Conservation (phyloP, 164 flowering plant genomes). For the Vitis vinifera region DNA sequence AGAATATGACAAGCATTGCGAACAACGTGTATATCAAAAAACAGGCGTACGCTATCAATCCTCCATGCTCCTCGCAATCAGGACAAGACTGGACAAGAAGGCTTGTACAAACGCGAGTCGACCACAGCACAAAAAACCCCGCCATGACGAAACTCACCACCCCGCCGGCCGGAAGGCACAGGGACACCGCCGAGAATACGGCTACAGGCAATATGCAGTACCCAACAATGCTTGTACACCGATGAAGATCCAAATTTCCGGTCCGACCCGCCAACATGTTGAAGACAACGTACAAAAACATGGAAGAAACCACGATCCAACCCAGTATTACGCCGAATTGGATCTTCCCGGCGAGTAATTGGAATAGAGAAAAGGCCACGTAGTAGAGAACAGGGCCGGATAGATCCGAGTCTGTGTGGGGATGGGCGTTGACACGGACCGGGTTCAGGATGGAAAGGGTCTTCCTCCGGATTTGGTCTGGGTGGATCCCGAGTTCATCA, state of each 20-base stretch:
- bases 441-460: conserved; percentile 71
- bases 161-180: conserved; percentile 50
- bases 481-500: conserved; percentile 90
- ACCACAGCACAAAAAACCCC: conserved; percentile 73
- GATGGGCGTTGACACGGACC: conserved; percentile 46
- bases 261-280: conserved; percentile 84
- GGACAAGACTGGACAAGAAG: conserved; percentile 65
- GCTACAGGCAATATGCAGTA: conserved; percentile 87
- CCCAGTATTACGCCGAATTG: conserved; percentile 90
- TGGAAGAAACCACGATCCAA: conserved; percentile 74
- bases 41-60: conserved; percentile 82
- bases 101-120: conserved; percentile 69
- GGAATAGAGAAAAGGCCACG: conserved; percentile 73
- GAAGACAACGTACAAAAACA: conserved; percentile 73
- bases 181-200: conserved; percentile 64
- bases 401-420: conserved; percentile 78
- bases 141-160: conserved; percentile 25
- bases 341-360: conserved; percentile 83
- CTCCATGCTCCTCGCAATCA: conserved; percentile 79
- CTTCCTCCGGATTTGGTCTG: conserved; percentile 84
- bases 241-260: conserved; percentile 81
- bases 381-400: conserved; percentile 82
- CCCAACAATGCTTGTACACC: conserved; percentile 77
- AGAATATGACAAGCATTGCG: conserved; percentile 76
- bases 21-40: conserved; percentile 79